phyloP scores from a whole-genome alignment of 495 filamentous ascomycete genomes.

The Penicillium antarcticum region DNA sequence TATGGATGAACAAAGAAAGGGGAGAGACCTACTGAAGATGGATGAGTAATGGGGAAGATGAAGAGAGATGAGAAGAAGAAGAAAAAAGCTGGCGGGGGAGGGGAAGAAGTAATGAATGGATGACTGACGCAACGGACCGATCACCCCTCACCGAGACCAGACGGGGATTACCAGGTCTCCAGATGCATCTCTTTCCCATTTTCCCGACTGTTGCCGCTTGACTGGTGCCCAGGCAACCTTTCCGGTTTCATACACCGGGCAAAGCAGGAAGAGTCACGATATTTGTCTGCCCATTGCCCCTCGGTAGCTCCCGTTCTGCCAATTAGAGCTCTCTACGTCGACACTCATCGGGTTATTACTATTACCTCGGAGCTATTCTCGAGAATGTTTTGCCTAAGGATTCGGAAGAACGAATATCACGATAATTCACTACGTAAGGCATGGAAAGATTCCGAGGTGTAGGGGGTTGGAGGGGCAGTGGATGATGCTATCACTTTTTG shows the following conservation, averaged over 20 bases:
- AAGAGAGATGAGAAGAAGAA: constrained; percentile 30
- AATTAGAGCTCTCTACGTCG: constrained; percentile 25
- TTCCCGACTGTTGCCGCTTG: constrained; percentile 38
- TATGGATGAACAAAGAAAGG: constrained; percentile 1
- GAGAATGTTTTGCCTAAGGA: constrained; percentile 31
- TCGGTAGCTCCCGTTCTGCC: constrained; percentile 35
- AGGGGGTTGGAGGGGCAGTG: constrained; percentile 2
- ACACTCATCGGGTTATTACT: constrained; percentile 19
- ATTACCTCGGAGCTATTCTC: constrained; percentile 25
- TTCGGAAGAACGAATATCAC: constrained; percentile 13
- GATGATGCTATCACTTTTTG: constrained; percentile 18
- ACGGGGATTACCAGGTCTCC: constrained; percentile 13
- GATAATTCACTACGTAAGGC: constrained; percentile 1
- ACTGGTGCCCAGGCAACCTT: constrained; percentile 33
- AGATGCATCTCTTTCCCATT: background rate
- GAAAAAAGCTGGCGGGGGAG: constrained; percentile 21
- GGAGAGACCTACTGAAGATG: constrained; percentile 26
- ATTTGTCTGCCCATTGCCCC: constrained; percentile 27
- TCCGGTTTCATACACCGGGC: constrained; percentile 53
- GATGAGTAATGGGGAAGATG: constrained; percentile 19
- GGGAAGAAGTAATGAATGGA: constrained; percentile 27
- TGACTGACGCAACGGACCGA: constrained; percentile 46
- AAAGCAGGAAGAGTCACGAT: constrained; percentile 49
- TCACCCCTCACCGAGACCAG: constrained; percentile 37
- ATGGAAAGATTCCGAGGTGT: background rate